These are phyloP conservation scores for Mortierella sp. DNA, from an alignment of 371 early-diverging fungal genomes.

Conservation along the genomic window DNA sequence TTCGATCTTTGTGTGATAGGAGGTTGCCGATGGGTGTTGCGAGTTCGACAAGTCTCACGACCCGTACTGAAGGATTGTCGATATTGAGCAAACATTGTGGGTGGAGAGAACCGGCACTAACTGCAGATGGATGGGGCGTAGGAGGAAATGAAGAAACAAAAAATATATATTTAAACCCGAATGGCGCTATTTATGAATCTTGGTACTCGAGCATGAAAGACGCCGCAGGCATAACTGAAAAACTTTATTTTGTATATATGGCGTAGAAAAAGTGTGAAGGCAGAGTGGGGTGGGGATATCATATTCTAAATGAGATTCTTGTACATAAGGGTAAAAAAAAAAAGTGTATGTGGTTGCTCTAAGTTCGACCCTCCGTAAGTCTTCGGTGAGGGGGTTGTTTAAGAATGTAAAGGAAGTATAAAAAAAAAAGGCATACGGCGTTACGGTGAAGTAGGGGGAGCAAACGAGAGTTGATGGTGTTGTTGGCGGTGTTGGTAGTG, in stretches of 20 bases:
- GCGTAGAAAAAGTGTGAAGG: not conserved
- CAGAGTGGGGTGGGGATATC: not conserved
- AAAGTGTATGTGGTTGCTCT: slow-evolving; percentile 4
- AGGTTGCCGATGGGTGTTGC: not conserved
- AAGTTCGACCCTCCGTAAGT: not conserved
- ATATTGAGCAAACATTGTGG: not conserved
- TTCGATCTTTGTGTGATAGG: not conserved
- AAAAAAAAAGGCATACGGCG: not conserved
- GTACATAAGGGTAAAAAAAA: slow-evolving; percentile 9
- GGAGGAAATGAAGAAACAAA: not conserved
- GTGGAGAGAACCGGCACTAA: not conserved
- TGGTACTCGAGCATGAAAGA: not conserved
- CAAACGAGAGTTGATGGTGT: slow-evolving; percentile 1
- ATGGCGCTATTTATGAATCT: not conserved
- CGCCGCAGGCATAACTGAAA: not conserved
- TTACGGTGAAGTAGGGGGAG: not conserved
- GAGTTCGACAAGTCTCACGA: not conserved
- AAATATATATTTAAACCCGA: not conserved
- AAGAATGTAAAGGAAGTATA: not conserved
- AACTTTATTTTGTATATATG: not conserved
- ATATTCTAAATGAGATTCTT: slow-evolving; percentile 14
- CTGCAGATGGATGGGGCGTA: not conserved
- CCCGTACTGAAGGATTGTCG: not conserved
- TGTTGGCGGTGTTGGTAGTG: slow-evolving; percentile 23
- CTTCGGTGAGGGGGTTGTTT: not conserved